Evolutionary conservation across 139 green algal genomes (phyloP).

Genomic region (Coelastrella sp.): DNA sequence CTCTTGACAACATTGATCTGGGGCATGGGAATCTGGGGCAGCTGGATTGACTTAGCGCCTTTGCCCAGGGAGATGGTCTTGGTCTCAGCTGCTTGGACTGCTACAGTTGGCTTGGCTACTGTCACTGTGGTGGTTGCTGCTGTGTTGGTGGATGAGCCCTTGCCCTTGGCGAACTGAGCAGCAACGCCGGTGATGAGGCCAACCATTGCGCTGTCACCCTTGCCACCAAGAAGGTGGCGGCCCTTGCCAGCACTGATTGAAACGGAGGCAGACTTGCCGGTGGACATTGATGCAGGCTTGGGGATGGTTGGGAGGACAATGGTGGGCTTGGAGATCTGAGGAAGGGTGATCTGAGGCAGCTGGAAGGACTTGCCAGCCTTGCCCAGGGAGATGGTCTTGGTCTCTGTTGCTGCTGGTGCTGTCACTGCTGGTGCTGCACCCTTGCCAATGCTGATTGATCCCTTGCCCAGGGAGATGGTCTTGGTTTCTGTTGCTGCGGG

Average conservation of each 20-base stretch:
- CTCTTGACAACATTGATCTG: neutral
- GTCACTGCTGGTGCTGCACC: neutral
- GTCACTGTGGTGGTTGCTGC: neutral
- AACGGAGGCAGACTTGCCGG: neutral
- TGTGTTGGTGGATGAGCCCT: neutral
- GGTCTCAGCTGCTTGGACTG: neutral
- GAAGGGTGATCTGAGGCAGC: neutral
- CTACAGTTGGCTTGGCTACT: neutral
- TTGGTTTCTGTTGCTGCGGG: neutral
- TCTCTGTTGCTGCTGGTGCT: neutral
- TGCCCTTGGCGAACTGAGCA: neutral
- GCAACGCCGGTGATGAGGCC: neutral
- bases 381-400: neutral
- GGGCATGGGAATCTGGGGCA: neutral
- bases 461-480: neutral
- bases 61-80: constrained; percentile 8
- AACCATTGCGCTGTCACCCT: too few relatives aligned
- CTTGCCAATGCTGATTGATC: constrained; percentile 4
- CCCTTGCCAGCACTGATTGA: neutral
- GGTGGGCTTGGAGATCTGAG: neutral
- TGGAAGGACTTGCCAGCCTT: neutral
- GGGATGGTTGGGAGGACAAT: neutral
- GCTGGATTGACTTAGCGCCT: neutral
- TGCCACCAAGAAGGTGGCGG: too few relatives aligned
- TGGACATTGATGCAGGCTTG: neutral